A percentile compares a stretch with the other conserved stretches of the same genome.
Evolutionary conservation across 1,284 basidiomycete species (phyloP).

Genomic region (Malassezia pachydermatis): DNA sequence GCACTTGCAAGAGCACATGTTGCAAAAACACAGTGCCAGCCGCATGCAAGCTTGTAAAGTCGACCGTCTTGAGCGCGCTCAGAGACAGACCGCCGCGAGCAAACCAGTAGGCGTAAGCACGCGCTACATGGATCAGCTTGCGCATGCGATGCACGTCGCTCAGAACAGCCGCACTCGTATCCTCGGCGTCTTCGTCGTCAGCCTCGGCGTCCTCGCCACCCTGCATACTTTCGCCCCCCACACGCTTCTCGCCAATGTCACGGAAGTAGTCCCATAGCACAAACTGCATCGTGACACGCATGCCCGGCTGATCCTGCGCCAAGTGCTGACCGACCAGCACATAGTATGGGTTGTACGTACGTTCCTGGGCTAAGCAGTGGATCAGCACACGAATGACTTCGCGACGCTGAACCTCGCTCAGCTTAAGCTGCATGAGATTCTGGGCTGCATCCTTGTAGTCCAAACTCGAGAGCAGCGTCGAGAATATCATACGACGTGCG

Average conservation of each 20-base stretch:
- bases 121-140: constrained; percentile 62
- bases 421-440: constrained; percentile 65
- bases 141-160: constrained; percentile 8
- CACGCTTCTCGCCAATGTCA: constrained; percentile 70
- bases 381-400: constrained; percentile 84
- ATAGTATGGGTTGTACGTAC: constrained; percentile 90
- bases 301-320: constrained; percentile 53
- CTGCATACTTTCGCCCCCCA: constrained; percentile 66
- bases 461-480: constrained; percentile 68
- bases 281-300: constrained; percentile 87
- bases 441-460: constrained; percentile 91
- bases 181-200: constrained; percentile 37
- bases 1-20: constrained; percentile 25
- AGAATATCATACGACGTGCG: constrained; percentile 77
- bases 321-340: constrained; percentile 59
- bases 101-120: constrained; percentile 72
- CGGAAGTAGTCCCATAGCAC: constrained; percentile 94
- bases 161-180: constrained; percentile 49
- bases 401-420: constrained; percentile 81
- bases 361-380: constrained; percentile 81
- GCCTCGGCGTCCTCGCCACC: constrained; percentile 54
- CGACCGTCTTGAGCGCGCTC: constrained; percentile 55
- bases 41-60: constrained; percentile 28
- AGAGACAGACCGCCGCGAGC: constrained; percentile 64
- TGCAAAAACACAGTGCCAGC: constrained; percentile 26